Percentiles rank a stretch among this genome's conserved stretches.
Evolutionary conservation across 768 basidiomycete genomes (phyloP).

Genomic region (Krasilnikovozyma curviuscula): DNA sequence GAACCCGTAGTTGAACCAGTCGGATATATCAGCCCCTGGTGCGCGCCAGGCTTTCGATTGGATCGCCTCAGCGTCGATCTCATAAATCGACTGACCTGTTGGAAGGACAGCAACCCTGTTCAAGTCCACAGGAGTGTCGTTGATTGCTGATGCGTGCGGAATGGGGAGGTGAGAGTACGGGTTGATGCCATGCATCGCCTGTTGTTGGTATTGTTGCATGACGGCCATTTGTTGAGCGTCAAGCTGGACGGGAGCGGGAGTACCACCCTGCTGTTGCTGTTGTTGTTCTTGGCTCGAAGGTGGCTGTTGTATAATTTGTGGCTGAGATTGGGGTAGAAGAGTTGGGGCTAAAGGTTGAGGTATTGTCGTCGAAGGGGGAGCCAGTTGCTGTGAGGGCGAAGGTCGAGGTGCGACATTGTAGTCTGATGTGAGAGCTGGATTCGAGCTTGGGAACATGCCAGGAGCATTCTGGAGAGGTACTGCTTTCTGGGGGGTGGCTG

Average conservation of each 20-base stretch:
- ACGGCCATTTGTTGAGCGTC: background rate
- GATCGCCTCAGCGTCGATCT: conserved; percentile 56
- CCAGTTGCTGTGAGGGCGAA: background rate
- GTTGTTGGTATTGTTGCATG: background rate
- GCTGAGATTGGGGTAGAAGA: background rate
- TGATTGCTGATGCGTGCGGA: background rate
- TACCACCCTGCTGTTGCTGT: background rate
- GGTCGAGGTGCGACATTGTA: background rate
- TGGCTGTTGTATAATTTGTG: background rate
- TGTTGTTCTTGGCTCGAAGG: background rate
- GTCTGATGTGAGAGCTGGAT: no score
- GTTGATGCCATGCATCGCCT: background rate
- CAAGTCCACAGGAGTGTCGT: conserved; percentile 5
- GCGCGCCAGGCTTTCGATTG: conserved; percentile 75
- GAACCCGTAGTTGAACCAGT: conserved; percentile 99
- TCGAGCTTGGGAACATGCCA: no score
- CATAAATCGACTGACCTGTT: conserved; percentile 37
- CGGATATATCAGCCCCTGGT: conserved; percentile 78
- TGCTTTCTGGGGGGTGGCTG: background rate
- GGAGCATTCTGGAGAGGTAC: background rate
- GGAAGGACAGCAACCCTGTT: conserved; percentile 3
- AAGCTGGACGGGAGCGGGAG: background rate
- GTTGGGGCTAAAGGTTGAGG: background rate
- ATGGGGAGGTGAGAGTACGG: background rate
- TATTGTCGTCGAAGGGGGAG: background rate